These are phyloP conservation scores for Psilocybe sp. DNA, from an alignment of 768 basidiomycete genomes.

Conservation along the genomic window DNA sequence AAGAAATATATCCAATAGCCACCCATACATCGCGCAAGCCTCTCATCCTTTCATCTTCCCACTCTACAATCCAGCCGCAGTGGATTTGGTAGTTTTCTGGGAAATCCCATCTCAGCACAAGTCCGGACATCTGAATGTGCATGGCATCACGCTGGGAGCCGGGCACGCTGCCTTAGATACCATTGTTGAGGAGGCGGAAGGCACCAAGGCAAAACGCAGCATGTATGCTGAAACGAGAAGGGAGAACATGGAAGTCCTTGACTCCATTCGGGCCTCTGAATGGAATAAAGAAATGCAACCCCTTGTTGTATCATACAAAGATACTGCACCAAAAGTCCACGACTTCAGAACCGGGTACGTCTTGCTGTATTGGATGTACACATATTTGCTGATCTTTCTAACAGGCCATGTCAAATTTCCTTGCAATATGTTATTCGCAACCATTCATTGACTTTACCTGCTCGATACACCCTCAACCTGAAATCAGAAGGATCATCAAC, in stretches of 20 bases:
- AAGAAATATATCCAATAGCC: constrained; percentile 32
- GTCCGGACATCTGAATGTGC: constrained; percentile 56
- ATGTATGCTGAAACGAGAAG: constrained; percentile 91
- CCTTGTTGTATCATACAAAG: constrained; percentile 47
- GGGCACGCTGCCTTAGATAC: constrained; percentile 62
- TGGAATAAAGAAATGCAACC: constrained; percentile 85
- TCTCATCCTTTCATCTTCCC: constrained; percentile 70
- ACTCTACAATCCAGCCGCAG: constrained; percentile 66
- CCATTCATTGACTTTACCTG: constrained; percentile 61
- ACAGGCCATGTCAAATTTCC: constrained; percentile 53
- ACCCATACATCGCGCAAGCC: constrained; percentile 55
- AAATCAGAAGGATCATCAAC: constrained; percentile 20
- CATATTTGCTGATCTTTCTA: neutral
- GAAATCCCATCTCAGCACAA: constrained; percentile 57
- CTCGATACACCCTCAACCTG: constrained; percentile 57
- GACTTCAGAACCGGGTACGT: constrained; percentile 70
- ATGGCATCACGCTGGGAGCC: constrained; percentile 65
- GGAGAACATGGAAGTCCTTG: constrained; percentile 64
- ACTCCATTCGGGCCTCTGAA: constrained; percentile 63
- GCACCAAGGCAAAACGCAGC: constrained; percentile 67
- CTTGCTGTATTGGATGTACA: neutral
- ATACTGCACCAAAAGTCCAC: constrained; percentile 44
- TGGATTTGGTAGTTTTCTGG: constrained; percentile 81
- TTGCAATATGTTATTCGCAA: constrained; percentile 65
- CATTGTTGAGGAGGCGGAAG: constrained; percentile 57